Evolutionary conservation across 2,329 filamentous ascomycete genomes (phyloP), one percentile per base, ranked within the genome.

Genomic region (Epichloe brachyelytri): DNA sequence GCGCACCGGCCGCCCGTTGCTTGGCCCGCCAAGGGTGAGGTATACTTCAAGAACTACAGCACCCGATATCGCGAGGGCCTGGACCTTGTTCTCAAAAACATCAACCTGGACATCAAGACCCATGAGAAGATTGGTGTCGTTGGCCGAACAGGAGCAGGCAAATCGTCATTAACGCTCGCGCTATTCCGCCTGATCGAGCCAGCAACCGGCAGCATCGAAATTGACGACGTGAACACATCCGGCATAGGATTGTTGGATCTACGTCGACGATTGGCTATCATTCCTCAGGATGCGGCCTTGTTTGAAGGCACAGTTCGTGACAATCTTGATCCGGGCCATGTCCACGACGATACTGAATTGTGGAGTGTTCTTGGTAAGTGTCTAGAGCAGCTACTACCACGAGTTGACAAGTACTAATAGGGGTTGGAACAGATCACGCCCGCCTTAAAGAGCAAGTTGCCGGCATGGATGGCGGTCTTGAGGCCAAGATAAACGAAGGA

Each of bases 81-180:
- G 50, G 90, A 96, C 62, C 76, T 95, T 53, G 91, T 97, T 51
- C 76, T 98, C 58, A 96, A 94, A 75, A 86, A 96, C 63, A 82
- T 98, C 69, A 91, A 80, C 61, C 74, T 98, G 14, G 82, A 88
- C 64, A 95, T 98, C 73, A 94, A 95, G 71, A 84, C 91, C 5
- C 88, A 90, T 63, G 93, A 98, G 73, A 98, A 97, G 77, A 93
- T 98, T 65, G 93, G 93, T 54, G 90, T 98, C 11, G 93, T 98
- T 34, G 93, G 93, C 51, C 85, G 93, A 46, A 98, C 93, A 0
- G 93, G 93, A 50, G 93, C 93, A 34, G 93, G 93, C 63, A 98
- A 98, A 73, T 95, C 88, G 54, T 95, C 89, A 10, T 73, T 98
- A 55, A 97, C 93, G 0, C 75, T 98, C 55, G 84, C 93, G 2